phyloP scores from a whole-genome alignment of 2,329 filamentous ascomycete species.

The Aureobasidium mangrovei region DNA sequence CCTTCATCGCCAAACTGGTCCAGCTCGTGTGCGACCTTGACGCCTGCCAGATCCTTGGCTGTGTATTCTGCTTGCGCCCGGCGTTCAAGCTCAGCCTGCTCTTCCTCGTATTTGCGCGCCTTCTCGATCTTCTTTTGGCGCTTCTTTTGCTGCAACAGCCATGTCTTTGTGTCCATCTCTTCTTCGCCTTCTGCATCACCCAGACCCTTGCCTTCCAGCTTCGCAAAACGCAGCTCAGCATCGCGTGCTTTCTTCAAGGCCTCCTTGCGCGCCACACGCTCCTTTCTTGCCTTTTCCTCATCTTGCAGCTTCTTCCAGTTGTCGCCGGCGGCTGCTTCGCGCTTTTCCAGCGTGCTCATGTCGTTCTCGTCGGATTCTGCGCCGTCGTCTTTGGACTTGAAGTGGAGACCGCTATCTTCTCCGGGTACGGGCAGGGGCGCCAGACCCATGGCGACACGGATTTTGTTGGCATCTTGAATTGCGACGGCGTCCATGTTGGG shows the following conservation, averaged over 20 bases:
- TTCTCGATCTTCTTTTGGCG: slow-evolving; percentile 81
- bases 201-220: slow-evolving; percentile 73
- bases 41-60: slow-evolving; percentile 74
- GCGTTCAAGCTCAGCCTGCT: slow-evolving; percentile 60
- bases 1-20: slow-evolving; percentile 65
- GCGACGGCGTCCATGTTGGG: slow-evolving; percentile 43
- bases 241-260: slow-evolving; percentile 84
- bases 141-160: slow-evolving; percentile 86
- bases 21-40: slow-evolving; percentile 85
- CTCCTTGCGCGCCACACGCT: slow-evolving; percentile 70
- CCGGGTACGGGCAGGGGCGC: slow-evolving; percentile 81
- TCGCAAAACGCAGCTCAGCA: slow-evolving; percentile 63
- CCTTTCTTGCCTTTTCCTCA: slow-evolving; percentile 62
- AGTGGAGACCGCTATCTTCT: slow-evolving; percentile 41
- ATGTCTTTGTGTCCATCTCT: slow-evolving; percentile 69
- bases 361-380: slow-evolving; percentile 55
- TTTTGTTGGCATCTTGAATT: slow-evolving; percentile 89
- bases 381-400: slow-evolving; percentile 45
- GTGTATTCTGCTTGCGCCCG: slow-evolving; percentile 72
- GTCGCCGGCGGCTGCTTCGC: slow-evolving; percentile 62
- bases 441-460: slow-evolving; percentile 80
- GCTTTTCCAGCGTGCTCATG: slow-evolving; percentile 74
- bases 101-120: slow-evolving; percentile 61
- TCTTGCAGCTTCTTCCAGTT: slow-evolving; percentile 65
- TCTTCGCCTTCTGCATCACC: slow-evolving; percentile 62